Conservation (phyloP, 2,329 filamentous ascomycete species). For the Paecilomyces variotii region DNA sequence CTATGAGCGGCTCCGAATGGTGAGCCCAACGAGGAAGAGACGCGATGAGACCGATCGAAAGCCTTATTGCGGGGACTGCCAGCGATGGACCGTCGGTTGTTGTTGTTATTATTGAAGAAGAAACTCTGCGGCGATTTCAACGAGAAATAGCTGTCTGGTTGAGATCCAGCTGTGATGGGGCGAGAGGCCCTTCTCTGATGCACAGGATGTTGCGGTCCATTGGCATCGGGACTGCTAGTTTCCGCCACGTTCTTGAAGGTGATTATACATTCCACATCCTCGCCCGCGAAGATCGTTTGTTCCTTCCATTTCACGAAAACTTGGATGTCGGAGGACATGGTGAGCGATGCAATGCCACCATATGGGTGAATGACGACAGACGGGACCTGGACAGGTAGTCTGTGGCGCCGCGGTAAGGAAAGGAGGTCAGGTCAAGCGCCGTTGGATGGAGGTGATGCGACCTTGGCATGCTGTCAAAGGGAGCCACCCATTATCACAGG, state of each 20-base stretch:
- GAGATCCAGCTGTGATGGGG: conserved; percentile 22
- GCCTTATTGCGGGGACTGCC: conserved; percentile 25
- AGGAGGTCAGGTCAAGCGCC: conserved; percentile 7
- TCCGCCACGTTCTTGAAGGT: conserved; percentile 81
- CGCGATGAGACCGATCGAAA: conserved; percentile 23
- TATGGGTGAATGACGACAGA: conserved; percentile 17
- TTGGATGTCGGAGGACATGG: conserved; percentile 66
- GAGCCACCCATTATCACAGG: conserved; percentile 2
- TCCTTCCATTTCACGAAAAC: conserved; percentile 95
- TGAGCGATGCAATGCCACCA: conserved; percentile 24
- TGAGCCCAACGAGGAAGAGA: conserved; percentile 33
- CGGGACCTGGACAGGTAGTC: conserved; percentile 4
- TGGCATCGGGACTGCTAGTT: conserved; percentile 26
- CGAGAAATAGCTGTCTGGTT: conserved; percentile 31
- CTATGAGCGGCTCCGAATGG: conserved; percentile 31
- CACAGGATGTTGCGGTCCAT: conserved; percentile 16
- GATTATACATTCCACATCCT: conserved; percentile 91
- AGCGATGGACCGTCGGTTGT: conserved; percentile 27
- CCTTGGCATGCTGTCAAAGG: conserved; percentile 22
- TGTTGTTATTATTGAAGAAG: conserved; percentile 24
- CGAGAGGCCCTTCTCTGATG: conserved; percentile 33
- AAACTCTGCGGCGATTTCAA: conserved; percentile 30
- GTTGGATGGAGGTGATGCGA: conserved; percentile 7
- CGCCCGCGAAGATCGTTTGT: conserved; percentile 89
- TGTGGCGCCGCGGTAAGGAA: conserved; percentile 7